Conservation (phyloP, 495 filamentous ascomycete species). For the Annulohypoxylon stygium region DNA sequence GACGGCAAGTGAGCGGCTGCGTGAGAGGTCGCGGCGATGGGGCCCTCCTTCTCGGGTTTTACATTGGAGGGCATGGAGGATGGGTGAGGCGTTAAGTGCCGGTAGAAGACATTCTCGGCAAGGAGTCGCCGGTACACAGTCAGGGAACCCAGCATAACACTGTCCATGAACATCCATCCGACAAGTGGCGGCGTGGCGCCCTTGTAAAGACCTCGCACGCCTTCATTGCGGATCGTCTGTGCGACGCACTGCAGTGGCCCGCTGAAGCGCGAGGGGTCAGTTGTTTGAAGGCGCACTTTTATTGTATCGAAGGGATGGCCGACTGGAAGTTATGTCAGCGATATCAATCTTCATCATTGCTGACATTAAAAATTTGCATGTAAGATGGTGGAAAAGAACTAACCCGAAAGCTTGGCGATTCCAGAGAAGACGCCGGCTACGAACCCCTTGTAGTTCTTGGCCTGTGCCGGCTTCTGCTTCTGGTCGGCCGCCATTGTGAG, state of each 20-base stretch:
- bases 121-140: conserved; percentile 88
- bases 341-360: background rate
- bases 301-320: conserved; percentile 88
- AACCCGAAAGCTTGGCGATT: conserved; percentile 89
- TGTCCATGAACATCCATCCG: conserved; percentile 99
- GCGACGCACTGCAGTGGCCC: conserved; percentile 90
- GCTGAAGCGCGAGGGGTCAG: conserved; percentile 77
- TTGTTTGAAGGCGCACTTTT: conserved; percentile 96
- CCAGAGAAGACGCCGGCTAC: conserved; percentile 95
- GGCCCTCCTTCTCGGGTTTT: conserved; percentile 32
- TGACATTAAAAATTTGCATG: background rate
- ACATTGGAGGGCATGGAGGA: conserved; percentile 15
- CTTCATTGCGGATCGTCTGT: conserved; percentile 84
- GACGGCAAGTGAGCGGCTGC: conserved; percentile 70
- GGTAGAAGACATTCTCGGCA: conserved; percentile 77
- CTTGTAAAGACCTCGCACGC: conserved; percentile 85
- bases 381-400: conserved; percentile 37
- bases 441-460: conserved; percentile 85
- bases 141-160: conserved; percentile 91
- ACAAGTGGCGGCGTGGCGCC: conserved; percentile 90
- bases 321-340: conserved; percentile 48
- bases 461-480: conserved; percentile 45
- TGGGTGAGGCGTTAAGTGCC: conserved; percentile 61
- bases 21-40: conserved; percentile 36
- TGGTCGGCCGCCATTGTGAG: conserved; percentile 47